Conservation (phyloP, 106 monocot genomes). For the Dioscorea zingiberensis region DNA sequence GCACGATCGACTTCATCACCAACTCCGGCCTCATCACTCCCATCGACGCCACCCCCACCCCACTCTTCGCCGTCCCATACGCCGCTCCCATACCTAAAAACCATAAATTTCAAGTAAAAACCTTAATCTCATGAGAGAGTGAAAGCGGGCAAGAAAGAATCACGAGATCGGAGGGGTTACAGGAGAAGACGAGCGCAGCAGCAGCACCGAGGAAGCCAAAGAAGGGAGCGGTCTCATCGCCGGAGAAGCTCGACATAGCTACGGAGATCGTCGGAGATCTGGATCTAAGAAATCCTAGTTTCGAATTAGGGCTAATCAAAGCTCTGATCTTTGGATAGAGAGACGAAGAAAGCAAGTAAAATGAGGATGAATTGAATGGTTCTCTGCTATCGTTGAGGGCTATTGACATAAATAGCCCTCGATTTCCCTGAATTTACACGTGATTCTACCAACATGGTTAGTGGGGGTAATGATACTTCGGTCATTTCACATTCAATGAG, state of each 20-base stretch:
- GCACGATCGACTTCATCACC: slow-evolving; percentile 89
- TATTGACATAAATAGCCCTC: too few species aligned
- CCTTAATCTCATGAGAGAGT: too few species aligned
- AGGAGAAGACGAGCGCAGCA: slow-evolving; percentile 65
- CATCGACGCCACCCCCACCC: slow-evolving; percentile 86
- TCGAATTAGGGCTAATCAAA: too few species aligned
- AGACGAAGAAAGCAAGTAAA: too few species aligned
- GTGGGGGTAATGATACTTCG: too few species aligned
- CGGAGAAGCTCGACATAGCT: slow-evolving; percentile 43
- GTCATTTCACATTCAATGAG: too few species aligned
- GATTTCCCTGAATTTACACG: too few species aligned
- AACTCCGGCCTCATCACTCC: slow-evolving; percentile 88
- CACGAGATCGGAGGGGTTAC: slow-evolving; percentile 3
- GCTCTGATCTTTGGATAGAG: not conserved
- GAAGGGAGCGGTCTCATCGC: slow-evolving; percentile 71
- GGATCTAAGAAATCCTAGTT: slow-evolving; percentile 10
- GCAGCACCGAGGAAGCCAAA: slow-evolving; percentile 74
- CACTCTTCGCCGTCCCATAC: slow-evolving; percentile 91
- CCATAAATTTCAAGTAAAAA: not conserved
- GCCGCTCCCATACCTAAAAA: slow-evolving; percentile 87
- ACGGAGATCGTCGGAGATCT: too few species aligned
- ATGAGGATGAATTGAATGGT: not conserved
- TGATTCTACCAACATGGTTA: too few species aligned
- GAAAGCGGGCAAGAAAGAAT: too few species aligned
- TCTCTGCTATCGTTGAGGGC: not conserved